Conservation (phyloP, 257 asterid species). For the Fraxinus excelsior region DNA sequence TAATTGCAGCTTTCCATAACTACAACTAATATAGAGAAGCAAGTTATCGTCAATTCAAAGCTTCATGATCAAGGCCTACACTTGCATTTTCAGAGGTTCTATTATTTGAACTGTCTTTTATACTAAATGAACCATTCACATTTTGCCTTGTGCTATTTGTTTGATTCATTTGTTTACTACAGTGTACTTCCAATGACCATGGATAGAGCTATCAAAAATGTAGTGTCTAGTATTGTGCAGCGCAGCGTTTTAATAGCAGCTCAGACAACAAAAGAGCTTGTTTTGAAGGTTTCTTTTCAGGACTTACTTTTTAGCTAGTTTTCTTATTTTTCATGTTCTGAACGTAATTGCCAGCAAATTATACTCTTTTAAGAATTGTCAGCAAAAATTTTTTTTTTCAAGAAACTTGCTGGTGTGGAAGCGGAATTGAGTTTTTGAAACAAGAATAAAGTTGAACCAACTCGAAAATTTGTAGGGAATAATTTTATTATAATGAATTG, state of each 20-base stretch:
- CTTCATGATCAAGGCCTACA: conserved; percentile 71
- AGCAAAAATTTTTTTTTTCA: background rate
- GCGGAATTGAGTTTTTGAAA: too few relatives aligned
- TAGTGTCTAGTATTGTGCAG: conserved; percentile 83
- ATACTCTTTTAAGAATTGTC: conserved; percentile 1
- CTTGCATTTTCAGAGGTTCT: conserved; percentile 86
- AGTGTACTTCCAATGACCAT: conserved; percentile 89
- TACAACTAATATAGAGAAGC: conserved; percentile 82
- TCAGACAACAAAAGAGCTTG: conserved; percentile 96
- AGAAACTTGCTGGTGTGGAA: background rate
- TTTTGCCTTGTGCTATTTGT: conserved; percentile 3
- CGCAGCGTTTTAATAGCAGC: conserved; percentile 97
- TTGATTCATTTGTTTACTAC: conserved; percentile 33
- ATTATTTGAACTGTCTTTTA: conserved; percentile 21
- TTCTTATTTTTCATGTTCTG: background rate
- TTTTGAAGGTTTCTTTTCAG: conserved; percentile 61
- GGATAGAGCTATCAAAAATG: conserved; percentile 95
- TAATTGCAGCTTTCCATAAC: conserved; percentile 69
- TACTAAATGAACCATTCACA: background rate
- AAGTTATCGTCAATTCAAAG: conserved; percentile 79
- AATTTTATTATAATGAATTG: too few relatives aligned
- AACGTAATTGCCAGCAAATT: background rate
- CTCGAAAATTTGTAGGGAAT: too few relatives aligned
- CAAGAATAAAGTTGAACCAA: too few relatives aligned
- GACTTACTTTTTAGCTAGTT: background rate